Percentiles rank a stretch among this genome's conserved stretches.
These are phyloP conservation scores for Aegilops sharonensis DNA, from an alignment of 176 grass and related monocot species.

Conservation along the genomic window DNA sequence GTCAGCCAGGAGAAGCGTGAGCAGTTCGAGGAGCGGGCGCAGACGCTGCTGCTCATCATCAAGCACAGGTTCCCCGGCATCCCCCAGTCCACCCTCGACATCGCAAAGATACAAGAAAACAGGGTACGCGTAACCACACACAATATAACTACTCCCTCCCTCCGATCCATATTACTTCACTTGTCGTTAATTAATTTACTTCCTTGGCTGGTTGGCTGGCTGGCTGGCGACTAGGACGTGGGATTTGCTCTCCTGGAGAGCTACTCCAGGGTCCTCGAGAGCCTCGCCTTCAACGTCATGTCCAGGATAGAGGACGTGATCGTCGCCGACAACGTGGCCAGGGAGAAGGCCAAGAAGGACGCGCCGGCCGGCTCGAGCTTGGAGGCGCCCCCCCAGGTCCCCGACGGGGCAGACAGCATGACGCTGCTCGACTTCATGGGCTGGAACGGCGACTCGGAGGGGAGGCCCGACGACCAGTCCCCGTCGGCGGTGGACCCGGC, in stretches of 20 bases:
- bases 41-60: conserved; percentile 89
- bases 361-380: not conserved
- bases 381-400: not conserved
- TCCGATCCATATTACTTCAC: too few species aligned
- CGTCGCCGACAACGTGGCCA: conserved; percentile 50
- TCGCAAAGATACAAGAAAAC: conserved; percentile 98
- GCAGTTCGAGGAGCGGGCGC: conserved; percentile 95
- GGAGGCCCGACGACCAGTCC: conserved; percentile 20
- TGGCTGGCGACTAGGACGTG: conserved; percentile 51
- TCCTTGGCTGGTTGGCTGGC: too few species aligned
- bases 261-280: conserved; percentile 94
- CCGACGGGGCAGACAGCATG: conserved; percentile 30
- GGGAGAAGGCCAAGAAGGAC: conserved; percentile 42
- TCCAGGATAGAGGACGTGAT: conserved; percentile 86
- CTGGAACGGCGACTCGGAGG: conserved; percentile 54
- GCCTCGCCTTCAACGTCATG: conserved; percentile 87
- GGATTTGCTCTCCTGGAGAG: conserved; percentile 86
- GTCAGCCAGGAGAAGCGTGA: conserved; percentile 94
- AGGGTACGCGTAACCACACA: conserved; percentile 37
- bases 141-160: too few species aligned
- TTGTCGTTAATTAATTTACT: too few species aligned
- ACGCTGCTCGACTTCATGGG: conserved; percentile 87
- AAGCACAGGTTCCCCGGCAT: conserved; percentile 95
- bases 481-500: conserved; percentile 21
- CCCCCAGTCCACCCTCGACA: conserved; percentile 78